These are phyloP conservation scores for Lipomyces yarrowii DNA, from an alignment of 1,139 yeast species.

Conservation along the genomic window DNA sequence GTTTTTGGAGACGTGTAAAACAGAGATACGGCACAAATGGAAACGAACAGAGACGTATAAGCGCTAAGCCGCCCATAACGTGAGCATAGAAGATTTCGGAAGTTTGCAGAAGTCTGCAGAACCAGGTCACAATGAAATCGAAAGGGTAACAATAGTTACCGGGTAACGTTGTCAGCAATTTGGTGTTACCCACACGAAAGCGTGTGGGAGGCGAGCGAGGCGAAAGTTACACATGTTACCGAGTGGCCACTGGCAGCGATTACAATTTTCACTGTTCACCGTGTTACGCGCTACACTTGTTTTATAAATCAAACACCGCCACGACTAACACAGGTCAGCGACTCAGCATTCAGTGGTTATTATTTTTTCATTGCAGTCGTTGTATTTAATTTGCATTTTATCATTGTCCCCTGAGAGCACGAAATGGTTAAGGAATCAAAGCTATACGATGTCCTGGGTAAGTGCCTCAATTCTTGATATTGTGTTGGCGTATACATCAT, in stretches of 20 bases:
- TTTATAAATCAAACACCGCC: not conserved
- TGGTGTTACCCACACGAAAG: not conserved
- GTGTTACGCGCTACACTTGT: not conserved
- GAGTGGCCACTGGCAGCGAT: not conserved
- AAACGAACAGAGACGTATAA: not conserved
- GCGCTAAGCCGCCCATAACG: not conserved
- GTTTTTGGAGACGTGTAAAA: not conserved
- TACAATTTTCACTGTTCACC: slow-evolving; percentile 1
- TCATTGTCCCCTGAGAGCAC: not conserved
- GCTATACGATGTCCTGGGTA: slow-evolving; percentile 74
- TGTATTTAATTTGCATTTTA: not conserved
- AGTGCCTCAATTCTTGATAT: slow-evolving; percentile 16
- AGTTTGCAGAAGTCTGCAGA: slow-evolving; percentile 4
- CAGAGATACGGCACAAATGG: not conserved
- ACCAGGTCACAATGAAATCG: not conserved
- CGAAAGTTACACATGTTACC: not conserved
- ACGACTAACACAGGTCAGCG: not conserved
- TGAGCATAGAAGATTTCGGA: slow-evolving; percentile 5
- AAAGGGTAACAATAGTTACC: not conserved
- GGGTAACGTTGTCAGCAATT: not conserved
- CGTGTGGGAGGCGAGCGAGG: not conserved
- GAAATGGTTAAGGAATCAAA: slow-evolving; percentile 89
- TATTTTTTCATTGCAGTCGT: not conserved
- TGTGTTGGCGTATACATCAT: not conserved
- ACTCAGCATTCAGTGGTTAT: not conserved